These are phyloP conservation scores for Solanum pinnatisectum DNA, from an alignment of 257 asterid genomes.

Conservation along the genomic window DNA sequence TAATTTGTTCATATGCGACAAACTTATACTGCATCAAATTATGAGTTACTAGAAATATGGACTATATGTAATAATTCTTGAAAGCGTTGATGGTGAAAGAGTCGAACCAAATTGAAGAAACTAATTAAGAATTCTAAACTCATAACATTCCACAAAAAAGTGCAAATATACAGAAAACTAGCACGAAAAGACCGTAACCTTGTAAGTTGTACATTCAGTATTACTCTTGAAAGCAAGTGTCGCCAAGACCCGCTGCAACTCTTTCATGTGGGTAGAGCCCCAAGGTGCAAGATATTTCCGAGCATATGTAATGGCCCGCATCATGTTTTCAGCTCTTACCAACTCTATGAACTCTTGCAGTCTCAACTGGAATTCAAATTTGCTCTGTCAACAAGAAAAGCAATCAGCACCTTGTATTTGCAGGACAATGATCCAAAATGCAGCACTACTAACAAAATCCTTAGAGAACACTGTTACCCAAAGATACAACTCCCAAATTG, in stretches of 20 bases:
- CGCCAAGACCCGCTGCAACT: constrained; percentile 85
- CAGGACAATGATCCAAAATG: not conserved
- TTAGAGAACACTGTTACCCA: not conserved
- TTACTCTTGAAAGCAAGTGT: constrained; percentile 85
- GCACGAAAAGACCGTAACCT: constrained; percentile 30
- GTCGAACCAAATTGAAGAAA: not conserved
- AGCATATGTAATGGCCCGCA: constrained; percentile 81
- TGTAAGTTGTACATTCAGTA: constrained; percentile 76
- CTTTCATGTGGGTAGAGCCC: constrained; percentile 93
- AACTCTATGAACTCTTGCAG: constrained; percentile 91
- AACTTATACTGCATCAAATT: not conserved
- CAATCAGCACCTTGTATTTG: constrained; percentile 1
- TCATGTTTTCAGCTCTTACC: constrained; percentile 65
- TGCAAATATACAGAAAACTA: not conserved
- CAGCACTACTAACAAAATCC: not conserved
- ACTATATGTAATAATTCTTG: not conserved
- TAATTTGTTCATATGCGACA: not conserved
- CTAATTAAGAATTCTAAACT: not conserved
- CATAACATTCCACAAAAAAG: not conserved
- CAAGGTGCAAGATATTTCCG: constrained; percentile 87
- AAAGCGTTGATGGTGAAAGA: not conserved
- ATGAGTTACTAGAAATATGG: not conserved
- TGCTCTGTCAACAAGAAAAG: constrained; percentile 59
- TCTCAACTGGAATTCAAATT: constrained; percentile 92
- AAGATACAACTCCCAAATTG: not conserved